phyloP scores from a whole-genome alignment of 768 basidiomycete genomes.

The Tephrocybe sp. region DNA sequence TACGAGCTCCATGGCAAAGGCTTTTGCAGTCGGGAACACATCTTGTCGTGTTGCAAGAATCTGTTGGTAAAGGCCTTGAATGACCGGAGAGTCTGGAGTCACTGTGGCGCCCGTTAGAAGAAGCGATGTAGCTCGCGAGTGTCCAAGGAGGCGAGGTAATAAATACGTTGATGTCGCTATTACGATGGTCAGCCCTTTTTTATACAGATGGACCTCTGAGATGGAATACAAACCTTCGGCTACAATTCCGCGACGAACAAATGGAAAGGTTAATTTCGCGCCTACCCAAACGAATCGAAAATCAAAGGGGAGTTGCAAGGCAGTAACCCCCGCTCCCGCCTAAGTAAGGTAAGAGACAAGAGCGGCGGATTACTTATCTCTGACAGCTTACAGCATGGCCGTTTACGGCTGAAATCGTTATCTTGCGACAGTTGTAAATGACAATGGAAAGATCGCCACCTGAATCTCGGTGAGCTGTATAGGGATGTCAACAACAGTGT shows the following conservation, averaged over 20 bases:
- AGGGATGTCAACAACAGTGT: neutral
- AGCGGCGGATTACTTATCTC: neutral
- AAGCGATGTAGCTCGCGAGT: slow-evolving; percentile 48
- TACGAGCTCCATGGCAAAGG: slow-evolving; percentile 50
- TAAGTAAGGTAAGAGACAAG: slow-evolving; percentile 11
- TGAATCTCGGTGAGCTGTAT: slow-evolving; percentile 43
- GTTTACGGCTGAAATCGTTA: slow-evolving; percentile 50
- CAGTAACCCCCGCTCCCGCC: slow-evolving; percentile 42
- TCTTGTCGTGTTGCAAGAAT: slow-evolving; percentile 46
- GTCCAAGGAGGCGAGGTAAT: slow-evolving; percentile 52
- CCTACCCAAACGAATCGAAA: slow-evolving; percentile 45
- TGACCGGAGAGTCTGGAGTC: slow-evolving; percentile 39
- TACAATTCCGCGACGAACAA: slow-evolving; percentile 40
- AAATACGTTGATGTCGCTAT: slow-evolving; percentile 43
- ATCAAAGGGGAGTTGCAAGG: slow-evolving; percentile 43
- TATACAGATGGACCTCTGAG: neutral
- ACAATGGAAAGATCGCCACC: slow-evolving; percentile 46
- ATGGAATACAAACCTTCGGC: slow-evolving; percentile 37
- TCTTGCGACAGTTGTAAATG: slow-evolving; percentile 52
- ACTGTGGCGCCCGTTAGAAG: slow-evolving; percentile 46
- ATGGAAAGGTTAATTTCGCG: slow-evolving; percentile 42
- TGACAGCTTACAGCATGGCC: slow-evolving; percentile 38
- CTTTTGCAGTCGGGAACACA: slow-evolving; percentile 50
- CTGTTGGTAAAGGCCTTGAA: slow-evolving; percentile 43
- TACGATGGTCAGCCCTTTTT: neutral